phyloP scores from a whole-genome alignment of 2,329 filamentous ascomycete species.

The Bretziella fagacearum region DNA sequence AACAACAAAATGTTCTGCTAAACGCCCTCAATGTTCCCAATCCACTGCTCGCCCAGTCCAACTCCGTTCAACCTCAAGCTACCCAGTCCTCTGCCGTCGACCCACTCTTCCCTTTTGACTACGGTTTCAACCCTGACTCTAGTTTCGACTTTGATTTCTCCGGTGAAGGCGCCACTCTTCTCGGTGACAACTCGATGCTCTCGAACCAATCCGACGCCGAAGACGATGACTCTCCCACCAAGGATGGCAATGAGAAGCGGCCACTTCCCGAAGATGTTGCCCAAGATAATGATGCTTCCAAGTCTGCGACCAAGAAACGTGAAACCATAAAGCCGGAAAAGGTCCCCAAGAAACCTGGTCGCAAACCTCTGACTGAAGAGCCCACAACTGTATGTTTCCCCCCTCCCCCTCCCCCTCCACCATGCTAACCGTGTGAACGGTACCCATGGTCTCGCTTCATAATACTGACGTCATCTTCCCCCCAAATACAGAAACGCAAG shows the following conservation, averaged over 20 bases:
- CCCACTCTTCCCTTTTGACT: constrained; percentile 58
- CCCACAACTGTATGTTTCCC: constrained; percentile 68
- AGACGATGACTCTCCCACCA: constrained; percentile 18
- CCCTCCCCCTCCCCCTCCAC: constrained; percentile 8
- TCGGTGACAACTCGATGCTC: constrained; percentile 50
- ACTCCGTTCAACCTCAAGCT: constrained; percentile 23
- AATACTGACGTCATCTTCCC: constrained; percentile 12
- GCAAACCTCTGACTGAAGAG: constrained; percentile 89
- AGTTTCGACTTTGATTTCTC: constrained; percentile 57
- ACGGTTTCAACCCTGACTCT: constrained; percentile 56
- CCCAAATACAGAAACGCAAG: constrained; percentile 78
- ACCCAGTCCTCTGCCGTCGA: constrained; percentile 33
- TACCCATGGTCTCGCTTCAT: neutral
- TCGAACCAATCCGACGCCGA: constrained; percentile 39
- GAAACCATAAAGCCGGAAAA: constrained; percentile 61
- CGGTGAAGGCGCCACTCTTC: constrained; percentile 24
- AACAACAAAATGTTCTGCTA: constrained; percentile 60
- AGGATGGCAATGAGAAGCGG: constrained; percentile 45
- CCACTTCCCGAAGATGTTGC: constrained; percentile 51
- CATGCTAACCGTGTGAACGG: neutral
- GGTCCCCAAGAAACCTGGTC: constrained; percentile 82
- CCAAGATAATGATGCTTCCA: constrained; percentile 37
- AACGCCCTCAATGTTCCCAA: constrained; percentile 49
- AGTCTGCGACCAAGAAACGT: constrained; percentile 11
- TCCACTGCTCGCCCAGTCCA: constrained; percentile 19